These are phyloP conservation scores for Ramaria rubella DNA, from an alignment of 768 basidiomycete genomes.

Conservation along the genomic window DNA sequence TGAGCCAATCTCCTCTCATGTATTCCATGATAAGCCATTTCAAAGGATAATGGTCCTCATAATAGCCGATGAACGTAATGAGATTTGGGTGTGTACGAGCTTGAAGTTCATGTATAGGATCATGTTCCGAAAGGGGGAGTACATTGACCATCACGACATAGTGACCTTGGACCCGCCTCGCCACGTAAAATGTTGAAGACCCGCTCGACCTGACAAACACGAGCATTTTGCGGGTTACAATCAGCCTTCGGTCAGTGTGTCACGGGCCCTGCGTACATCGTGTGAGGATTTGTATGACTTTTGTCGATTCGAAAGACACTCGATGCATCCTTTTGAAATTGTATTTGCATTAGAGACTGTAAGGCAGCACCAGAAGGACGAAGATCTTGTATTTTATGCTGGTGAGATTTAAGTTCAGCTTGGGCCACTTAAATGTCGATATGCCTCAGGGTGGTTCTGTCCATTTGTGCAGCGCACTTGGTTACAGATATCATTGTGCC, in stretches of 20 bases:
- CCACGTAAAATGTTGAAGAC: neutral
- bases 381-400: too few species aligned
- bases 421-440: too few species aligned
- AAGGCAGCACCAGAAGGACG: too few species aligned
- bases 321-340: neutral
- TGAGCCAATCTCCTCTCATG: conserved; percentile 1
- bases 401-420: too few species aligned
- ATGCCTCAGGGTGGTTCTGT: too few species aligned
- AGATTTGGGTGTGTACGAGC: neutral
- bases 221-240: neutral
- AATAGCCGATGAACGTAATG: neutral
- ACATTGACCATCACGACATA: neutral
- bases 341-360: too few species aligned
- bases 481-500: too few species aligned
- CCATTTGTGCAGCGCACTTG: too few species aligned
- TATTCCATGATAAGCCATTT: neutral
- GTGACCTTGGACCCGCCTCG: neutral
- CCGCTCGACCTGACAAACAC: neutral
- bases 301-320: neutral
- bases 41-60: neutral
- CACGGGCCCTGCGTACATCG: too few species aligned
- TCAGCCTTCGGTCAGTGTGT: too few species aligned
- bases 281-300: neutral
- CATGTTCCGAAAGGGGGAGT: neutral
- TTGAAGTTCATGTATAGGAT: neutral